phyloP scores from a whole-genome alignment of 2,329 filamentous ascomycete species.

The Ophiocordyceps unilateralis region DNA sequence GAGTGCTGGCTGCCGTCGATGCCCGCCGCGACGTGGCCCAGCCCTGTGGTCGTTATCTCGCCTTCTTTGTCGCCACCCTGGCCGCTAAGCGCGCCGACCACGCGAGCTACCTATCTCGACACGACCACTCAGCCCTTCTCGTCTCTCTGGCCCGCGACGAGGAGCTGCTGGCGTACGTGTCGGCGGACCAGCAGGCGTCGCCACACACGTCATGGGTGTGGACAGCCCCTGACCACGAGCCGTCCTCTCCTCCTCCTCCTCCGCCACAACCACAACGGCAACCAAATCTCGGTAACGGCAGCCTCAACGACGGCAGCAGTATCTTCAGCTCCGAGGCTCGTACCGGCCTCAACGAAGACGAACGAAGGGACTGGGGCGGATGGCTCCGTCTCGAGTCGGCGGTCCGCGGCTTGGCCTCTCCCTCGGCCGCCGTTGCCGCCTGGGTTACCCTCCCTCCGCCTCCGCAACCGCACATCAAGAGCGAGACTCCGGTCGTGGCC shows the following conservation, averaged over 20 bases:
- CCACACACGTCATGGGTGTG: slow-evolving; percentile 70
- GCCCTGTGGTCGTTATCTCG: slow-evolving; percentile 64
- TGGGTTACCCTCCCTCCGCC: slow-evolving; percentile 16
- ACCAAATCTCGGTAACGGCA: neutral
- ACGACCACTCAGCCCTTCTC: slow-evolving; percentile 14
- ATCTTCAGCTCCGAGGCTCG: slow-evolving; percentile 28
- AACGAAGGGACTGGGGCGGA: slow-evolving; percentile 55
- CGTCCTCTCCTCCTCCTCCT: slow-evolving; percentile 1
- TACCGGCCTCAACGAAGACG: slow-evolving; percentile 36
- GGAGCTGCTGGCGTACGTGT: slow-evolving; percentile 74
- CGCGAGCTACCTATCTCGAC: slow-evolving; percentile 18
- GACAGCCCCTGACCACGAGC: slow-evolving; percentile 40
- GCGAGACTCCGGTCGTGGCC: slow-evolving; percentile 12
- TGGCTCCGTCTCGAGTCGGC: slow-evolving; percentile 56
- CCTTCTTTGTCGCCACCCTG: slow-evolving; percentile 61
- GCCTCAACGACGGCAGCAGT: slow-evolving; percentile 13
- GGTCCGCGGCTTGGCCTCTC: slow-evolving; percentile 13
- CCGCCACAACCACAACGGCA: neutral
- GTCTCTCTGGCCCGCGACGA: slow-evolving; percentile 44
- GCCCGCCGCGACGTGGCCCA: slow-evolving; percentile 54
- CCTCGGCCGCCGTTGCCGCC: slow-evolving; percentile 12
- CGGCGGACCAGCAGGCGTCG: slow-evolving; percentile 71
- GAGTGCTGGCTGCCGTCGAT: slow-evolving; percentile 53
- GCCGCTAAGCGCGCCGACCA: slow-evolving; percentile 34
- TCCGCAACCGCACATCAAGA: slow-evolving; percentile 15